Base-by-base conservation (phyloP, 2,329 filamentous ascomycete species). In the Grosmannia huntii region DNA sequence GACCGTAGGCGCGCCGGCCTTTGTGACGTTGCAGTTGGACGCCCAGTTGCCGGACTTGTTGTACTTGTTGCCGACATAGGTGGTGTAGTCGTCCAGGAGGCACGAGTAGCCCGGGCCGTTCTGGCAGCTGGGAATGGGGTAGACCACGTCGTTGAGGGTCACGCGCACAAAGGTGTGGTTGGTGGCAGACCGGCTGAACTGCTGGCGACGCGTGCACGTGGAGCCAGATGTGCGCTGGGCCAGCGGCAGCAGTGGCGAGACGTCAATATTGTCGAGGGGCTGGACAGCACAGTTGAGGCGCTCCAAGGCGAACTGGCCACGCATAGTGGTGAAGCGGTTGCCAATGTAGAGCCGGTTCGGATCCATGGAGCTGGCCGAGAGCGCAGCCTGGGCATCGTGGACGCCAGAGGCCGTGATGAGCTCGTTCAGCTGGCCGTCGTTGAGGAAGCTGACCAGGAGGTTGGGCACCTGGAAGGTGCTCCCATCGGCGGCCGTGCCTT, bases 401-500 rank as follows among this genome's bases (percentile, higher is more conserved):
- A 86, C 75, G 1, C 84, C 84, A 19, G 78, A 76, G 6, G 77
- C 76, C 1, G 80, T 76, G 0, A 80, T 76, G 7, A 86, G 71
- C 68, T 87, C 78, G 54, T 77, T 82, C 48, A 86, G 74, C 64
- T 87, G 84, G 4, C 83, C 83, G 63, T 87, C 84, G 60, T 87
- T 85, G 44, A 83, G 71, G 66, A 87, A 87, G 0, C 75, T 75
- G 55, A 82, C 77, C 12, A 86, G 73, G 23, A 87, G 71, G 48
- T 76, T 78, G 6, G 82, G 82, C 0, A 85, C 66, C 3, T 67
- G 65, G 61, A 80, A 83, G 0, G 65, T 66, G 5, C 64, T 66
- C 4, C 77, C 76, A 28, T 79, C 74, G 4, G 69, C 68, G 14
- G 69, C 71, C 2, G 68, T 75, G 44, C 80, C 82, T 1, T 70